Evolutionary conservation across 768 basidiomycete genomes (phyloP), one percentile per base, ranked within the genome.

Genomic region (Tricholoma hemisulphureum): DNA sequence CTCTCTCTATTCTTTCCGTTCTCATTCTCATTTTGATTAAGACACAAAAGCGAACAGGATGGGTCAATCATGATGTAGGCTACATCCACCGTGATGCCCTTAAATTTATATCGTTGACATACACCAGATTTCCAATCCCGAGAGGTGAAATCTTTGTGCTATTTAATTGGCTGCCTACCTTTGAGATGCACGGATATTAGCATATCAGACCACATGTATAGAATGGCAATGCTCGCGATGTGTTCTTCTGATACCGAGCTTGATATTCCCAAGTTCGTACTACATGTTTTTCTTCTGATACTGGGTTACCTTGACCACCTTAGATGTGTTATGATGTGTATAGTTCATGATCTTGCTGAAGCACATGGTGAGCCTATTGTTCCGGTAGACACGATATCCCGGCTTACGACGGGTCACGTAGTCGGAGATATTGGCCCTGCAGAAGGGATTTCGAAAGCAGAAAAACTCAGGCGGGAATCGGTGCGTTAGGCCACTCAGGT

Each of bases 31-130:
- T 26, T 49, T 18, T 4, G 2, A 28, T 49, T 18, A 57, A 97
- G 94, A 95, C 91, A 0, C 94, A 98, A 68, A 96, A 95, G 70
- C 83, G 96, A 8, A 97, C 95, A 0, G 96, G 96, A 60, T 99
- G 95, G 96, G 82, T 95, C 29, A 81, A 95, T 63, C 82, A 93
- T 65, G 82, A 89, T 43, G 91, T 91, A 62, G 57, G 81, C 59
- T 7, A 2, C 11, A 45, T 29, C 2, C 9, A 23, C n/a, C n/a
- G n/a, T n/a, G n/a, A 23, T 37, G 20, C n/a, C 26, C 11, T 10
- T 26, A 16, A 16, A n/a, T 4, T 28, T 10, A n/a, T 29, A 11
- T 48, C 24, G 11, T 16, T 35, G 29, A 37, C 23, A 46, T 43
- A 18, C 32, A 55, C 43, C 68, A 95, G 93, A 84, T 95, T n/a